Base-by-base conservation (phyloP, 257 asterid species). In the Solanum sejunctum region DNA sequence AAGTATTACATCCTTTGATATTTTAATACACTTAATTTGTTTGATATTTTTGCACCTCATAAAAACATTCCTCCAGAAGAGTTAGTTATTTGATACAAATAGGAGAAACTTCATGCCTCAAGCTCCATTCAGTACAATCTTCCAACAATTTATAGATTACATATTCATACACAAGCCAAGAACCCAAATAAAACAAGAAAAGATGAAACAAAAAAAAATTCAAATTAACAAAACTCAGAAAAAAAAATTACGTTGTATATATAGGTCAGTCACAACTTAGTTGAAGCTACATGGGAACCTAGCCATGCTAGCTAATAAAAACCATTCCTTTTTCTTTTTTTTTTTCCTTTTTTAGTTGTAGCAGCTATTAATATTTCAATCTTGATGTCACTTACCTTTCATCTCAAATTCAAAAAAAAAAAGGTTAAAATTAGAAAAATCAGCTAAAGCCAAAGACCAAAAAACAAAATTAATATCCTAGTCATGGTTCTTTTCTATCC, bases 401-500 rank as follows among this genome's bases (percentile, higher is more conserved):
- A 78, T 78, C 66, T 52, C 83, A 78, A 78, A 54, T 78, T 78
- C 17, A 17, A 78, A 52, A 51, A 23, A 21, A 0, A 52, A 16
- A 10, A n/a, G n/a, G 41, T 36, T 36, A 36, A 17, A 15, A 21
- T 7, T 2, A 21, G 64, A 78, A 78, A 47, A 78, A 78, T 78
- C 18, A 78, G 49, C 49, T 52, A 23, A 23, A 52, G 26, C 63
- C 64, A 78, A 75, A 49, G 45, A 51, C 43, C 18, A 17, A 77
- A 49, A 69, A 0, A n/a, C n/a, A 41, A 12, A 73, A 32, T 3
- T 18, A 70, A 78, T 67, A 66, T 28, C 9, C 10, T 63, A 82
- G 32, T 61, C 75, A 82, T 61, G 61, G 41, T 10, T 73, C n/a
- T 82, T 82, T 60, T 61, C 87, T 39, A 89, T 69, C 92, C 91